Base-by-base conservation (phyloP, 164 flowering plant genomes). In the Sextonia rubra region DNA sequence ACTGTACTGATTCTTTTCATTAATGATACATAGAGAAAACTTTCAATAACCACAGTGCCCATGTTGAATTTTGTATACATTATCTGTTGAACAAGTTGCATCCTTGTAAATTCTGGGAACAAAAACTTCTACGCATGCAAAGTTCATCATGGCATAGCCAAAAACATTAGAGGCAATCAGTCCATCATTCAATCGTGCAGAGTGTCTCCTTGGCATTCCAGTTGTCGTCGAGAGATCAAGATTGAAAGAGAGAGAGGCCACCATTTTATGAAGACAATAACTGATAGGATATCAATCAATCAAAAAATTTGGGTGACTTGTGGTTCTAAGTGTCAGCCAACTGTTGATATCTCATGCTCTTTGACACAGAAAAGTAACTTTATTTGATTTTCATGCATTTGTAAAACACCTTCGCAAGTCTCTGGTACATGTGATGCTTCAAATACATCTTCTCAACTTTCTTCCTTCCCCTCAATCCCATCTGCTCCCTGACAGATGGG, bases 341-440 rank as follows among this genome's bases (percentile, higher is more conserved):
- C 58, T 3, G 20, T 15, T 20, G 20, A 52, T 3, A 52, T 52
- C 17, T 52, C 20, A 20, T 52, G n/a, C 58, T 52, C n/a, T 52
- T 3, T 52, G 58, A 20, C n/a, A 29, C 44, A 15, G 27, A 29
- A 6, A 25, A 26, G 22, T n/a, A 56, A 5, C 29, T 47, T 77
- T 83, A 93, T 75, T 87, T 91, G 73, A 86, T 76, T 81, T 85
- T 92, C 97, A 94, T 88, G 88, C 92, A 88, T 76, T 79, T 89
- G 82, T 64, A 76, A 55, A 93, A 82, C 74, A 89, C 89, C 74
- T 82, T 80, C 2, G 85, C 85, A 47, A 93, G 81, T 76, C 73
- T 83, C 83, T 86, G 84, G 88, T 88, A 91, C 95, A 91, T 91
- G 79, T 93, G 97, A 70, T 80, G 80, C 83, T 95, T 95, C 82